Conservation (phyloP, 352 stramenopile species). For the Pythium aristosporum region DNA sequence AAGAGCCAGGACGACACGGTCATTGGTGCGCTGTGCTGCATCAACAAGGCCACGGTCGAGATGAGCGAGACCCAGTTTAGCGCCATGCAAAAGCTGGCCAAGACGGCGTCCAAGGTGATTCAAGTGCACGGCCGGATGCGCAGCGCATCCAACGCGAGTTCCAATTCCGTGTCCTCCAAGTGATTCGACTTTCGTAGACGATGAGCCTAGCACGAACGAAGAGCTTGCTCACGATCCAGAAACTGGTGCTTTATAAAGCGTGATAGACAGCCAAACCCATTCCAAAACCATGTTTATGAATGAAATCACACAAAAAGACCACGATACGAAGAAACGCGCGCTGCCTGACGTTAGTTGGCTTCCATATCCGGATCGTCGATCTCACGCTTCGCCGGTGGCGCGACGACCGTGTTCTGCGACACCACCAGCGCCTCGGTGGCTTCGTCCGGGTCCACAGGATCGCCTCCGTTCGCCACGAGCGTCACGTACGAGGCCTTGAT, state of each 20-base stretch:
- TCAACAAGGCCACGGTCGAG: constrained; percentile 38
- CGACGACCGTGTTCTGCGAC: background rate
- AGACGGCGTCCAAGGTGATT: constrained; percentile 13
- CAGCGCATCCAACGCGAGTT: background rate
- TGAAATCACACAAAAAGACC: background rate
- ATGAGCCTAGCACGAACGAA: no score
- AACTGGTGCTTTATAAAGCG: background rate
- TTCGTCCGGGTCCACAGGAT: constrained; percentile 19
- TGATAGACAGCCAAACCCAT: background rate
- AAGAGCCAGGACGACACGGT: constrained; percentile 21
- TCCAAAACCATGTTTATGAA: background rate
- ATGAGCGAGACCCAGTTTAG: constrained; percentile 57
- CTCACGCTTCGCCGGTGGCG: background rate
- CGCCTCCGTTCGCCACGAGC: constrained; percentile 2
- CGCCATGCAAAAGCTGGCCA: constrained; percentile 45
- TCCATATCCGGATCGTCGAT: constrained; percentile 22
- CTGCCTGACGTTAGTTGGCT: background rate
- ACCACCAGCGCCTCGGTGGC: background rate
- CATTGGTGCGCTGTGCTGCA: constrained; percentile 58
- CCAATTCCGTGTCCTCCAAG: background rate
- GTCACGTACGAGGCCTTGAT: constrained; percentile 20
- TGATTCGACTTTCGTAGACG: no score
- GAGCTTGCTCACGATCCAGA: no score
- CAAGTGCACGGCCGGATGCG: constrained; percentile 10
- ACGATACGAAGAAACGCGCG: background rate